A percentile compares a stretch with the other conserved stretches of the same genome.
Conservation (phyloP, 192 early-diverging fungal species). For the Fimicolochytrium jonesii region DNA sequence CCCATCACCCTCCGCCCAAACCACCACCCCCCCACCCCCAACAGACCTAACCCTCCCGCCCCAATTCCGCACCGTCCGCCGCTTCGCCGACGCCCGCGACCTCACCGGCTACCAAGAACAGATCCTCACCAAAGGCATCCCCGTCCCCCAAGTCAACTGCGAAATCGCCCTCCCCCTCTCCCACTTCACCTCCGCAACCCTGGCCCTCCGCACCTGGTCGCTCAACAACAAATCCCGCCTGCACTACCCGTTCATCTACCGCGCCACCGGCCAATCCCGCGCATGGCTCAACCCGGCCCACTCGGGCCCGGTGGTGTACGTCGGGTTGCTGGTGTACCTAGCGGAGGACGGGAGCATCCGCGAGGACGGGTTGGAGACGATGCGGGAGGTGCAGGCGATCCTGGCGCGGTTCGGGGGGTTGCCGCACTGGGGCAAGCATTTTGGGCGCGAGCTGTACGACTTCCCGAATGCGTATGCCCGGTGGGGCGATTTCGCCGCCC, state of each 20-base stretch:
- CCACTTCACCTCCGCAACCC: slow-evolving; percentile 11
- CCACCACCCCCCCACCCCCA: neutral
- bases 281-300: slow-evolving; percentile 26
- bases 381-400: slow-evolving; percentile 25
- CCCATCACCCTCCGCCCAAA: neutral
- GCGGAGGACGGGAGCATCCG: slow-evolving; percentile 19
- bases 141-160: slow-evolving; percentile 40
- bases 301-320: slow-evolving; percentile 12
- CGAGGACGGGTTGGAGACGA: slow-evolving; percentile 21
- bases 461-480: slow-evolving; percentile 1
- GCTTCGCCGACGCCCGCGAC: slow-evolving; percentile 19
- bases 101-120: slow-evolving; percentile 24
- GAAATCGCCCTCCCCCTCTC: slow-evolving; percentile 33
- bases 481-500: slow-evolving; percentile 2
- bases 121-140: slow-evolving; percentile 33
- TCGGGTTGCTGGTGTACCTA: slow-evolving; percentile 38
- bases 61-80: slow-evolving; percentile 25
- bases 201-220: slow-evolving; percentile 13
- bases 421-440: slow-evolving; percentile 38
- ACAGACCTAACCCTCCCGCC: neutral
- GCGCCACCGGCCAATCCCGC: slow-evolving; percentile 14
- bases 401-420: slow-evolving; percentile 26
- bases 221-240: neutral
- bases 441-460: slow-evolving; percentile 23
- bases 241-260: slow-evolving; percentile 40